Conservation (phyloP, 2,329 filamentous ascomycete genomes). For the Pseudopyricularia cyperi region DNA sequence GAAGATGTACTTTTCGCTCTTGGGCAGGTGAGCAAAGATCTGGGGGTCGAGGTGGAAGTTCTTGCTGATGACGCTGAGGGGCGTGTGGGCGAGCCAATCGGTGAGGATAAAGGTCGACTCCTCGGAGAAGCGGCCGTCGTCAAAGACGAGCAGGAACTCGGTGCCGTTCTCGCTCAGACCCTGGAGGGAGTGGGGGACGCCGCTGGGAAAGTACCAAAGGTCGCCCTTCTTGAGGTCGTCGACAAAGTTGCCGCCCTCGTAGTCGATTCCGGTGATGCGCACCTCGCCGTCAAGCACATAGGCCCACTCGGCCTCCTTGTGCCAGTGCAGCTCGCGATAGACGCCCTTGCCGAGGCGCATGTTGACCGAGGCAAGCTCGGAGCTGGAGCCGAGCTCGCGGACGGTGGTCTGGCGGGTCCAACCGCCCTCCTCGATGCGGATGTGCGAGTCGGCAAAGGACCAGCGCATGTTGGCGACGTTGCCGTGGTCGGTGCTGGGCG, state of each 20-base stretch:
- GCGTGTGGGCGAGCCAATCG: slow-evolving; percentile 62
- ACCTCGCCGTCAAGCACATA: slow-evolving; percentile 60
- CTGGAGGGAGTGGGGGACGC: slow-evolving; percentile 66
- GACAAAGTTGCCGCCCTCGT: slow-evolving; percentile 64
- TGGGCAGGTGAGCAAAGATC: slow-evolving; percentile 55
- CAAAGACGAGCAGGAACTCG: slow-evolving; percentile 35
- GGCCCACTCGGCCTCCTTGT: slow-evolving; percentile 69
- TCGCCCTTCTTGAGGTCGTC: slow-evolving; percentile 67
- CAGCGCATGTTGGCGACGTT: slow-evolving; percentile 60
- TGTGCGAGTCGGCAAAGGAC: slow-evolving; percentile 54
- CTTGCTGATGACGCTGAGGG: slow-evolving; percentile 57
- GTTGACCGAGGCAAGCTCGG: slow-evolving; percentile 65
- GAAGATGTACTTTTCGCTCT: slow-evolving; percentile 66
- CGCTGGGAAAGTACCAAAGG: slow-evolving; percentile 70
- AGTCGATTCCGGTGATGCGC: slow-evolving; percentile 60
- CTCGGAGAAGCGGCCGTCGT: slow-evolving; percentile 38
- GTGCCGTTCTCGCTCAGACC: slow-evolving; percentile 51
- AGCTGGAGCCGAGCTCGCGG: slow-evolving; percentile 48
- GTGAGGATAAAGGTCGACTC: slow-evolving; percentile 60
- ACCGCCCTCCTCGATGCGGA: slow-evolving; percentile 57
- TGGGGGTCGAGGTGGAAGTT: slow-evolving; percentile 64
- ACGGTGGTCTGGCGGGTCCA: slow-evolving; percentile 66
- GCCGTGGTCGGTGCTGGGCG: slow-evolving; percentile 61
- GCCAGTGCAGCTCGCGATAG: slow-evolving; percentile 69
- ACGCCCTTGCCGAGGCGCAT: slow-evolving; percentile 64